Evolutionary conservation across 257 asterid species (phyloP), one percentile per base, ranked within the genome.

Genomic region (Oldenlandia corymbosa): DNA sequence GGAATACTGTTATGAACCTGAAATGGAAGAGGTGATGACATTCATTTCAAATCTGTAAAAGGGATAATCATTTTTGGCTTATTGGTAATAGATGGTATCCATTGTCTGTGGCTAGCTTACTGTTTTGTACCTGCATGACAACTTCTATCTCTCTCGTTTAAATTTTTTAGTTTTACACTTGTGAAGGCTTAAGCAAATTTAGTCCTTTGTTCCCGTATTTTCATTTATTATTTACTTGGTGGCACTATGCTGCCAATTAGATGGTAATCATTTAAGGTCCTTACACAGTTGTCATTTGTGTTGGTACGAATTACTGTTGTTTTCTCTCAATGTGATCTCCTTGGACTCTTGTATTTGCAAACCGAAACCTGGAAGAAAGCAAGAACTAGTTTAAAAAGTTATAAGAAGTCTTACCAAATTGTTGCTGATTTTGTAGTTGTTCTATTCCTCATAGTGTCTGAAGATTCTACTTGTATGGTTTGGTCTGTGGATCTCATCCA

Each of bases 1-100:
- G 76, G 99, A 93, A 71, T 93, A 87, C 79, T 85, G 88, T 75
- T 93, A 82, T 60, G 99, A 93, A 80, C 96, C 97, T 75, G 99
- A 93, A 80, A 90, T 93, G 99, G 99, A 87, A 81, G 97, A 93
- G 99, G 97, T 93, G 74, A 77, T 24, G 31, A 32, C 60, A 46
- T 17, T 42, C 36, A 34, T 43, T 27, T 50, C 52, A 18, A 50
- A 37, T 59, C 34, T 47, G 8, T 12, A 17, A 16, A 37, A 28
- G 42, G 3, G 42, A 21, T 3, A 20, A 21, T 41, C 32, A 18
- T 56, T 60, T 52, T 14, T 39, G 3, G 31, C 10, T 62, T 62
- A 31, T 24, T 46, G n/a, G 45, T 45, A 10, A 20, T 46, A 21
- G 53, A 12, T 45, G 28, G 14, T 34, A 7, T 32, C n/a, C 18